Evolutionary conservation across 768 basidiomycete genomes (phyloP).

Genomic region (Leccinum pellstonianum): DNA sequence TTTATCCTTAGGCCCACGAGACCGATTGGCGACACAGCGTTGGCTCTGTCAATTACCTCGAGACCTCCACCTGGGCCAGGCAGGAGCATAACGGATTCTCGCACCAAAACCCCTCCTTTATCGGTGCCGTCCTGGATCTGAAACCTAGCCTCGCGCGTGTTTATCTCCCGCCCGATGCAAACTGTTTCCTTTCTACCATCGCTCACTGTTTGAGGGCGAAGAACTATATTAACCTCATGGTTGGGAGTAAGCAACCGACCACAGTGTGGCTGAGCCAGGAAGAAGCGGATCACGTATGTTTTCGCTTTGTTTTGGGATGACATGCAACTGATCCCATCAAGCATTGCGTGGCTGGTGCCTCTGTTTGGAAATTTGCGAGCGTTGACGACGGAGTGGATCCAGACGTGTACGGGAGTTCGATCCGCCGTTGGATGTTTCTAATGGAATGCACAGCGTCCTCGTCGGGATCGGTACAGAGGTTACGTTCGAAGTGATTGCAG

Average conservation of each 20-base stretch:
- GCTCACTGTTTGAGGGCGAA: conserved; percentile 81
- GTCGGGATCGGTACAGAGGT: conserved; percentile 88
- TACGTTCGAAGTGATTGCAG: conserved; percentile 87
- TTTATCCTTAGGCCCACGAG: conserved; percentile 42
- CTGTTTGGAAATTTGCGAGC: conserved; percentile 82
- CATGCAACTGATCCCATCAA: conserved; percentile 19
- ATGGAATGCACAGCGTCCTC: conserved; percentile 50
- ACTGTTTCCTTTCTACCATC: conserved; percentile 80
- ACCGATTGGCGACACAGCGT: conserved; percentile 70
- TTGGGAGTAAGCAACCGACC: conserved; percentile 83
- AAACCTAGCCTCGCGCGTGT: conserved; percentile 71
- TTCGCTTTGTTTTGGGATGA: background rate
- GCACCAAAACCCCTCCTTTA: conserved; percentile 84
- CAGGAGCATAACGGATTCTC: conserved; percentile 91
- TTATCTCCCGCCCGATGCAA: conserved; percentile 89
- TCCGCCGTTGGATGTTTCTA: background rate
- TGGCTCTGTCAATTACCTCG: conserved; percentile 80
- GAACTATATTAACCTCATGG: conserved; percentile 86
- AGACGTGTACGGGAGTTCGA: conserved; percentile 52
- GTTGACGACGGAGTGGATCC: conserved; percentile 69
- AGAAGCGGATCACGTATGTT: conserved; percentile 62
- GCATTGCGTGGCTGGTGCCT: conserved; percentile 87
- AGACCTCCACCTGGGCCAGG: conserved; percentile 83
- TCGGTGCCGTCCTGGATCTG: conserved; percentile 80
- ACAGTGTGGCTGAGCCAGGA: conserved; percentile 77